Base-by-base conservation (phyloP, 306 rosid genomes). In the Citrullus colocynthis region DNA sequence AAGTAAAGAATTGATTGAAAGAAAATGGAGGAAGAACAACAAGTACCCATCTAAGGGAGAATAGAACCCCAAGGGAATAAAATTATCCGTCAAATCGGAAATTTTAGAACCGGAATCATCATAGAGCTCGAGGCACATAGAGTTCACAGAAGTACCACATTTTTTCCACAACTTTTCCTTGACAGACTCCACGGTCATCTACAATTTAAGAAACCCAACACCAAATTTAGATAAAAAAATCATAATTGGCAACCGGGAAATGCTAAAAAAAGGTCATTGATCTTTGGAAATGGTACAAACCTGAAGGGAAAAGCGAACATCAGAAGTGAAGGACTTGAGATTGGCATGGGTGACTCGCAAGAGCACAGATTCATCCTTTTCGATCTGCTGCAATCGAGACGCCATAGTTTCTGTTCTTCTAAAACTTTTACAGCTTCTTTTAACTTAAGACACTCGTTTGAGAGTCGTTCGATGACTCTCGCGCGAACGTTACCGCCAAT, bases 101-200 rank as follows among this genome's bases (percentile, higher is more conserved):
- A 93, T 42, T 84, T 89, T 90, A 87, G 85, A 73, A 83, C 82
- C 79, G 42, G 79, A 11, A 8, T 90, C 96, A n/a, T 90, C 97
- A 64, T 83, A 90, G 59, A 94, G 94, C 77, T 88, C 85, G 3
- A 91, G 90, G 30, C 85, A 69, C 98, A 94, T 94, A 2, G 96
- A 90, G 73, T 85, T 81, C 7, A 91, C 91, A 2, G 93, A 85
- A 51, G 97, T 88, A 12, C 97, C 97, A 17, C 96, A 88, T 90
- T 85, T 94, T 70, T 79, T 88, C 93, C 97, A 90, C 1, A 94
- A 85, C 85, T 94, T 94, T 4, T 94, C 98, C 78, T 94, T 91
- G 10, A 89, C 88, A 12, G 85, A 81, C 81, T 90, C 98, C 79
- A 91, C 90, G 0, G 90, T 81, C 74, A 81, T 84, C 91, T 91